Base-by-base conservation (phyloP, 352 stramenopile species). In the Phytophthora citricola region DNA sequence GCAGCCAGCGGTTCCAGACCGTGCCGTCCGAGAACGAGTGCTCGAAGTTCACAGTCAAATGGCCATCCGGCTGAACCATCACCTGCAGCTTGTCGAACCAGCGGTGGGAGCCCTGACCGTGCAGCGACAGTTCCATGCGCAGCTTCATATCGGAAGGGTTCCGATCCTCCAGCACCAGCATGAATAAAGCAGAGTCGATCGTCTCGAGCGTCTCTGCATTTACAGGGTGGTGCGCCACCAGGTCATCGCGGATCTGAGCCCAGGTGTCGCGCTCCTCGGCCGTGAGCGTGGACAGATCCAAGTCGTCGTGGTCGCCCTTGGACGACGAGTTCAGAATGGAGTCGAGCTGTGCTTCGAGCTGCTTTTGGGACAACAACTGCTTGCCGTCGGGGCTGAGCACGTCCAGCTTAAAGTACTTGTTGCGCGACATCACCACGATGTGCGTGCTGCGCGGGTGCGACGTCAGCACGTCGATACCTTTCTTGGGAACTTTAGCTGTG, bases 21-120 rank as follows among this genome's bases (percentile, higher is more conserved):
- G 94, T 97, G 22, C 93, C 93, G 56, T 98, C 93, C 17, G 90
- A 97, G 66, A 97, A 97, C 43, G 92, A 97, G 75, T 98, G 93
- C 68, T 98, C 93, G 65, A 98, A 98, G 75, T 98, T 98, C n/a
- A 97, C 75, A 11, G 85, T 94, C 46, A 98, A 48, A 56, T 92
- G 81, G 17, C 93, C 93, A 58, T 96, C 87, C 14, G 70, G 71
- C 44, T 96, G 83, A 29, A 83, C 85, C 36, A 97, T 93, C 41
- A 98, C 76, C 60, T 95, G 87, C 57, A 98, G 79, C 81, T 98
- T 98, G 80, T 98, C 93, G 55, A 97, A 98, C 93, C 93, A 98
- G 46, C 93, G 83, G 56, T 93, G 89, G 27, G 73, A 76, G 10
- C 80, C 81, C 38, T 94, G 79, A 17, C 93, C 91, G 44, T 97